Conservation (phyloP, 2,329 filamentous ascomycete genomes). For the Penicillium sp. region DNA sequence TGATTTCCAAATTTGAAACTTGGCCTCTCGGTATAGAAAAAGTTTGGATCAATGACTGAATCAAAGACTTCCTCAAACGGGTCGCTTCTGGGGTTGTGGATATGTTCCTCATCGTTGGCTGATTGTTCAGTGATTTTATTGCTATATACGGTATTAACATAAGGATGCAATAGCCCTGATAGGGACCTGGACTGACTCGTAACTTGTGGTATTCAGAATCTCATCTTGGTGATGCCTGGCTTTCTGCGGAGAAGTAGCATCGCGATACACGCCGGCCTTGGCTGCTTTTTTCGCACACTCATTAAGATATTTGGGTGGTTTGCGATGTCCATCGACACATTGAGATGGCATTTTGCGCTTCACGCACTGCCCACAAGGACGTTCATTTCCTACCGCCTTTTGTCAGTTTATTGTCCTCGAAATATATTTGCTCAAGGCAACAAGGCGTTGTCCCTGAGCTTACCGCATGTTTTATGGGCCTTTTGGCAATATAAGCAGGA, state of each 20-base stretch:
- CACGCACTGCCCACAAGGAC: slow-evolving; percentile 9
- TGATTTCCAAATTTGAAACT: not conserved
- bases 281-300: not conserved
- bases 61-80: not conserved
- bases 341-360: slow-evolving; percentile 1
- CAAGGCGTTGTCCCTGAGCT: not conserved
- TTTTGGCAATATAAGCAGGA: slow-evolving; percentile 12
- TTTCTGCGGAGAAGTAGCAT: not conserved
- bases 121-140: not conserved
- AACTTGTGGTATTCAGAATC: not conserved
- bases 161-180: not conserved
- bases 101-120: not conserved
- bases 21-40: not conserved
- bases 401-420: not conserved
- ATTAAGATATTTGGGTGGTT: slow-evolving; percentile 10
- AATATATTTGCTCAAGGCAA: not conserved
- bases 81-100: not conserved
- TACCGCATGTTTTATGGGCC: slow-evolving; percentile 14
- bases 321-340: slow-evolving; percentile 11
- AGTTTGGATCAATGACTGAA: slow-evolving; percentile 1
- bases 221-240: not conserved
- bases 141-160: not conserved
- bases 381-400: slow-evolving; percentile 6
- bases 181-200: not conserved
- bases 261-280: not conserved